phyloP scores from a whole-genome alignment of 2,329 filamentous ascomycete genomes.

The Xylaria sp. region DNA sequence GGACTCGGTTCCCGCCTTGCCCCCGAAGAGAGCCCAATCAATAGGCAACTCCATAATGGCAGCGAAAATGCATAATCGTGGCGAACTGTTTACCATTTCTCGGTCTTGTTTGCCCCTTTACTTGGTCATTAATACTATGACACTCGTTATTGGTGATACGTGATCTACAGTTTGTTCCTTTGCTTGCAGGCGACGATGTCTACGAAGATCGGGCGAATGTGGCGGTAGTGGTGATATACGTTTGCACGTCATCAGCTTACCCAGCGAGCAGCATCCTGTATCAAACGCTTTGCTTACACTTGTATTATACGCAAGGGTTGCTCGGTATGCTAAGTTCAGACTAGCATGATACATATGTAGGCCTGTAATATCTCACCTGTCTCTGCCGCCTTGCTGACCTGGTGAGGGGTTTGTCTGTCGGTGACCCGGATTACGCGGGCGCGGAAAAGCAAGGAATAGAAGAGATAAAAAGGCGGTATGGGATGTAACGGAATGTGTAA shows the following conservation, averaged over 20 bases:
- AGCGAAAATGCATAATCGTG: conserved; percentile 7
- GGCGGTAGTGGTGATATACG: neutral
- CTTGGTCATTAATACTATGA: conserved; percentile 23
- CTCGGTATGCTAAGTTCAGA: too few relatives aligned
- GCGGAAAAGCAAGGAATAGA: neutral
- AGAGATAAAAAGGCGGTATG: neutral
- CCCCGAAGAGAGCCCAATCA: neutral
- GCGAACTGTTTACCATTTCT: conserved; percentile 5
- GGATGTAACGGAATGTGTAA: neutral
- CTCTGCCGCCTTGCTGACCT: neutral
- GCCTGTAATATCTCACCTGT: neutral
- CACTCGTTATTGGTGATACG: neutral
- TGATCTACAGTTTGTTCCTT: neutral
- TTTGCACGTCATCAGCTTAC: neutral
- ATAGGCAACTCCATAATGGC: conserved; percentile 2
- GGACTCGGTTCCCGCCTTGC: conserved; percentile 36
- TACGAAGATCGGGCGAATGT: neutral
- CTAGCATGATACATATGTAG: neutral
- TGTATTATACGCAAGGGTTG: too few relatives aligned
- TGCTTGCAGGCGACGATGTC: neutral
- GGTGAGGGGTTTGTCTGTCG: neutral
- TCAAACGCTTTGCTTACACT: too few relatives aligned
- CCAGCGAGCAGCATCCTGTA: too few relatives aligned
- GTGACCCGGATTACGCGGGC: neutral
- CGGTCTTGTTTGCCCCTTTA: neutral